phyloP scores from a whole-genome alignment of 2,329 filamentous ascomycete genomes.

The Penicillium paneum region DNA sequence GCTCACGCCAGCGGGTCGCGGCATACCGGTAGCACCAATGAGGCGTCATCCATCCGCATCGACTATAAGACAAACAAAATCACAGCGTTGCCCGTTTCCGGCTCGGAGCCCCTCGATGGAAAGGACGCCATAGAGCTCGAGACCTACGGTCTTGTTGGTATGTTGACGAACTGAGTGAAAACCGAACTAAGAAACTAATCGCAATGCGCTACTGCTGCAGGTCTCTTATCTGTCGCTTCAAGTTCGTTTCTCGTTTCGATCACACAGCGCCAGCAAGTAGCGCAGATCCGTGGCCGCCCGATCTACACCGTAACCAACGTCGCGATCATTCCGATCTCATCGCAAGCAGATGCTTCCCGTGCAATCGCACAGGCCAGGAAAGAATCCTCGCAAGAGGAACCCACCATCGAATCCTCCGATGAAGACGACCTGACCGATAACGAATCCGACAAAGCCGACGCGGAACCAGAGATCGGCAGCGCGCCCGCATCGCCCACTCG shows the following conservation, averaged over 20 bases:
- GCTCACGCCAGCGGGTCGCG: conserved; percentile 52
- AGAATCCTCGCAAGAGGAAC: conserved; percentile 42
- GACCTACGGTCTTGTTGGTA: conserved; percentile 58
- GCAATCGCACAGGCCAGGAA: conserved; percentile 64
- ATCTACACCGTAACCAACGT: conserved; percentile 88
- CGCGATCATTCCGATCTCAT: conserved; percentile 81
- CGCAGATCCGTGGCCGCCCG: conserved; percentile 75
- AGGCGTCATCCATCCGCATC: conserved; percentile 60
- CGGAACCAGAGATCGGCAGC: conserved; percentile 28
- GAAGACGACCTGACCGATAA: conserved; percentile 29
- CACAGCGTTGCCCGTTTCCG: conserved; percentile 42
- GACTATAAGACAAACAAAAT: conserved; percentile 63
- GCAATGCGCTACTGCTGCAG: conserved; percentile 46
- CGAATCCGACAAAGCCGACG: conserved; percentile 27
- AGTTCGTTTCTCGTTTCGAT: conserved; percentile 84
- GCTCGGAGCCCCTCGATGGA: conserved; percentile 26
- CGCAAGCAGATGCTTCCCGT: conserved; percentile 67
- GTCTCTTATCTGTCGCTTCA: conserved; percentile 77
- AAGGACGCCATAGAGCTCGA: conserved; percentile 50
- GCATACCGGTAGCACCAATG: conserved; percentile 51
- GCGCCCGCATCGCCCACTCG: conserved; percentile 27
- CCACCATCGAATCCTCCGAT: conserved; percentile 26
- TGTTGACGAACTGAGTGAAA: conserved; percentile 6
- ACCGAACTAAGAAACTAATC: neutral
- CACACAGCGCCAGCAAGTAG: conserved; percentile 80